Conservation (phyloP, 2,329 filamentous ascomycete species). For the Myriosclerotinia duriaeana region DNA sequence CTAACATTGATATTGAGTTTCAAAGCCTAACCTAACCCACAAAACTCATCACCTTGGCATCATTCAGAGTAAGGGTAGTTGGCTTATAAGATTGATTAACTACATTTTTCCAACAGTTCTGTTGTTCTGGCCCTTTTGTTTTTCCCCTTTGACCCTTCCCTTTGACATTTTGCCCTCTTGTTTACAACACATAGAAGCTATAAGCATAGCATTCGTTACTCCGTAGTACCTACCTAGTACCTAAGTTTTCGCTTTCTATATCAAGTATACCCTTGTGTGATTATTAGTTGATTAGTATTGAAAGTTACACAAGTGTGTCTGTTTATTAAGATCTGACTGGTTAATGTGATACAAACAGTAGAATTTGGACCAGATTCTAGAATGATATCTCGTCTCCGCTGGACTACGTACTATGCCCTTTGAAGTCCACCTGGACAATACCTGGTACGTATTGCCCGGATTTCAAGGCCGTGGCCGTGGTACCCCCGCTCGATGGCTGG, state of each 20-base stretch:
- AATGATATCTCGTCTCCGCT: conserved; percentile 17
- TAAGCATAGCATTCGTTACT: neutral
- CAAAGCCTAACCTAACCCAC: neutral
- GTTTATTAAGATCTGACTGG: conserved; percentile 1
- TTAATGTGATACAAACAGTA: too few species aligned
- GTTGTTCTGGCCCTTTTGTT: too few species aligned
- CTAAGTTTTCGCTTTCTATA: neutral
- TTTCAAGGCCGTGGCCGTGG: too few species aligned
- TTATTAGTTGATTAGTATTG: neutral
- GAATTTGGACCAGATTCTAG: conserved; percentile 16
- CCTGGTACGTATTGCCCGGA: too few species aligned
- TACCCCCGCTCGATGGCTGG: neutral
- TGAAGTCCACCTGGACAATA: neutral
- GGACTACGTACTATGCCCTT: neutral
- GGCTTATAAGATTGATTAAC: too few species aligned
- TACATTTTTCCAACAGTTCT: neutral
- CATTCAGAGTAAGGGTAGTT: neutral
- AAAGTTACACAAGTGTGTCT: conserved; percentile 1
- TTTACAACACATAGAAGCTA: conserved; percentile 9
- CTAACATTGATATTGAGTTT: too few species aligned
- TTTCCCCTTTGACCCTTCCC: too few species aligned
- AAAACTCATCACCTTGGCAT: neutral
- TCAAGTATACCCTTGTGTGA: neutral
- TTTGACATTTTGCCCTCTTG: neutral
- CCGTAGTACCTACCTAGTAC: neutral